Base-by-base conservation (phyloP, 192 early-diverging fungal species). In the Coemansia sp. region DNA sequence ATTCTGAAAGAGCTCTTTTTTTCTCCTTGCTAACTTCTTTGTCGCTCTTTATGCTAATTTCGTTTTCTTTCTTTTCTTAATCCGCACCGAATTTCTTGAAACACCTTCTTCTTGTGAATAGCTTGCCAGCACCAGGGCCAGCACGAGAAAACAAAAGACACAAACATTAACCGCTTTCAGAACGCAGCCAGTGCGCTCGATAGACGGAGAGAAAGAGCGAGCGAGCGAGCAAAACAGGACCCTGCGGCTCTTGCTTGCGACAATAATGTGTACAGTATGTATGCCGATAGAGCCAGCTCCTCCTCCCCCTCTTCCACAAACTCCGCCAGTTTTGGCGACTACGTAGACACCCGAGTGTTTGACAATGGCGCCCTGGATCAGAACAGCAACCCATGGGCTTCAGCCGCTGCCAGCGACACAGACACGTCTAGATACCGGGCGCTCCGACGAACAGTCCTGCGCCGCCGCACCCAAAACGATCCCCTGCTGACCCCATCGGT, bases 401-500 rank as follows among this genome's bases (percentile, higher is more conserved):
- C 50, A 15, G 25, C 20, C 8, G 31, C 31, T 4, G 34, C 22
- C 11, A 9, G n/a, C 0, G 14, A 41, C 19, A n/a, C 25, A 6
- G 22, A 27, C 19, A 23, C 22, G 36, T 52, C 57, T 2, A 57
- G 44, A 62, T 31, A 14, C 27, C 59, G 31, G 19, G 55, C 57
- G 30, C 47, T 62, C 6, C 61, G 50, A 20, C 58, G 75, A 8
- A 37, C 37, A 6, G 75, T 50, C 23, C 62, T 33, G 27, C 58
- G 69, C 11, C n/a, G 30, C 2, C 75, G 69, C 7, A 66, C 59
- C 7, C 28, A 22, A 3, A 41, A 78, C 27, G 75, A 78, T 57
- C 75, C 75, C 5, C 63, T 78, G 17, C 6, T 78, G 40, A 59
- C 53, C n/a, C 75, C 75, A 15, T 78, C 75, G 13, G 31, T 55